Evolutionary conservation across 352 stramenopile species (phyloP), one percentile per base, ranked within the genome.

Genomic region (Phytophthora ramorum): DNA sequence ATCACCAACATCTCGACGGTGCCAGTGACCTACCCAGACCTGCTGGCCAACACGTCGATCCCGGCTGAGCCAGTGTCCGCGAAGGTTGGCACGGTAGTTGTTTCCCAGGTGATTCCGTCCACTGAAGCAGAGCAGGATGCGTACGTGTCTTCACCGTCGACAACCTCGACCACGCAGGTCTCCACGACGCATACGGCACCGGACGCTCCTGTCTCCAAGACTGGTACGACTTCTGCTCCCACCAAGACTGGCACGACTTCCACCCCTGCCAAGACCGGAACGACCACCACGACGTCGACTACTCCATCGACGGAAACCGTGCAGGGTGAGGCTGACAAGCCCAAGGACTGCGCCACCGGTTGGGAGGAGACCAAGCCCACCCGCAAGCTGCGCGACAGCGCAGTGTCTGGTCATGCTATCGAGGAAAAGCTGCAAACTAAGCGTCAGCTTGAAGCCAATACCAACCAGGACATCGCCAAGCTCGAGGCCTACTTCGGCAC

Each of bases 311-410:
- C n/a, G n/a, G n/a, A n/a, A n/a, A n/a, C n/a, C 13, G 20, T 66
- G 4, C 34, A 57, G 20, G 50, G 35, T 26, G 9, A 64, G 64
- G 53, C 40, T 70, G 16, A n/a, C 30, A 37, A 12, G 49, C 37
- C 19, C 19, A 71, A 41, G 49, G 62, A 73, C 65, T 73, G 65
- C 17, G 58, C 65, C 53, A 73, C 65, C 4, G 65, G 65, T 0
- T 73, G 65, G 65, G 65, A 73, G 13, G 38, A 62, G 1, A 2
- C 49, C n/a, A 26, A 24, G 19, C 10, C 44, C 4, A 17, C 26
- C 8, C 22, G 16, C 17, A 50, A 59, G 40, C 50, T 58, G 2
- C 35, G 28, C 30, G 47, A 54, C 47, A 41, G 8, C 8, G 47
- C 12, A 3, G 24, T 38, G 16, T 34, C 46, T 4, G 40, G 41